These are phyloP conservation scores for Suillus ampliporus DNA, from an alignment of 768 basidiomycete species.

Conservation along the genomic window DNA sequence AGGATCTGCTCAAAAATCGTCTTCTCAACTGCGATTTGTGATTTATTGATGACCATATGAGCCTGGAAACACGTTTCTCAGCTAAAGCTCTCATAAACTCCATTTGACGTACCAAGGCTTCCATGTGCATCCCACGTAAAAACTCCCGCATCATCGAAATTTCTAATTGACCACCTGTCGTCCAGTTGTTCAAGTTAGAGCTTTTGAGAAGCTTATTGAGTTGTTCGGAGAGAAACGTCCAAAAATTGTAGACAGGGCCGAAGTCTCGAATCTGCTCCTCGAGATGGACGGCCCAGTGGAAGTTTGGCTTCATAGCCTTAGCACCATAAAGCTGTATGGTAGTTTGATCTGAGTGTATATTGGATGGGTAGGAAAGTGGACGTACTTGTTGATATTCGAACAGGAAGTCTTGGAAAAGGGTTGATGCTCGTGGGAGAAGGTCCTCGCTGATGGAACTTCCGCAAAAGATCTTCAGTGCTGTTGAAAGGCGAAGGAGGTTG, in stretches of 20 bases:
- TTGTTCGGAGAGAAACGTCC: constrained; percentile 34
- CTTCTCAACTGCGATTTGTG: neutral
- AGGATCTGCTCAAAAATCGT: constrained; percentile 11
- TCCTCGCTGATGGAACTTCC: constrained; percentile 15
- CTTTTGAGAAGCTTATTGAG: constrained; percentile 38
- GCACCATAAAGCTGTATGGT: constrained; percentile 30
- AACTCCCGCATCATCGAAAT: constrained; percentile 38
- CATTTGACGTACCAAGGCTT: constrained; percentile 17
- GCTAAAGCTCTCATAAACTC: too few species aligned
- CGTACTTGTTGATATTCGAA: constrained; percentile 5
- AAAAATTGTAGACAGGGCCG: constrained; percentile 37
- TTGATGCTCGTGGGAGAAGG: constrained; percentile 6
- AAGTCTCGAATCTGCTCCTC: constrained; percentile 28
- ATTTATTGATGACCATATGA: neutral
- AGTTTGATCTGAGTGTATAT: too few species aligned
- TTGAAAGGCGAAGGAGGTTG: constrained; percentile 26
- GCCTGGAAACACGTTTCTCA: too few species aligned
- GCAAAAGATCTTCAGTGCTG: constrained; percentile 25
- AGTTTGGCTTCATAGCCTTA: constrained; percentile 34
- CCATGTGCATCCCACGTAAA: constrained; percentile 16
- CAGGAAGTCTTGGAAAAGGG: constrained; percentile 20
- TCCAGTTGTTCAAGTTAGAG: constrained; percentile 34
- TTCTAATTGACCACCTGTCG: constrained; percentile 32
- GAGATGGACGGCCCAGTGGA: constrained; percentile 36
- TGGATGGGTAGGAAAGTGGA: too few species aligned